A percentile compares a stretch with the other conserved stretches of the same genome.
Evolutionary conservation across 257 asterid genomes (phyloP).

Genomic region (Nicotiana undulata): DNA sequence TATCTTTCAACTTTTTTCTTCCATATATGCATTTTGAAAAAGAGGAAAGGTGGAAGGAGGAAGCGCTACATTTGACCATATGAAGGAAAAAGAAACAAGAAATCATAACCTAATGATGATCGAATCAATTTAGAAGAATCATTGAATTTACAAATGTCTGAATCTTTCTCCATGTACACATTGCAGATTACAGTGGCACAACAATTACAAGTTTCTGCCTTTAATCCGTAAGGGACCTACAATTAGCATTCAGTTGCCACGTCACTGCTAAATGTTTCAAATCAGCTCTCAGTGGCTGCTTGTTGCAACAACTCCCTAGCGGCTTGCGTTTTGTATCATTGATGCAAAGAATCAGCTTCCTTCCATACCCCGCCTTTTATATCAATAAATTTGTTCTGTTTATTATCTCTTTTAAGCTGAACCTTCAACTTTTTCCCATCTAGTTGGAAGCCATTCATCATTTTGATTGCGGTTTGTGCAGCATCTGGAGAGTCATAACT

Average conservation of each 20-base stretch:
- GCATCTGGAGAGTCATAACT: conserved; percentile 81
- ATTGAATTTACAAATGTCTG: conserved; percentile 44
- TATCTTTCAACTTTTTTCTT: not conserved
- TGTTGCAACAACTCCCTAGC: conserved; percentile 20
- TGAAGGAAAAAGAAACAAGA: not conserved
- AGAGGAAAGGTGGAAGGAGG: not conserved
- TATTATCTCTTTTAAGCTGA: conserved; percentile 77
- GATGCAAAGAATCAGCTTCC: conserved; percentile 17
- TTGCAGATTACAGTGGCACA: conserved; percentile 40
- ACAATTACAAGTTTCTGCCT: conserved; percentile 52
- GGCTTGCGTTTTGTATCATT: conserved; percentile 23
- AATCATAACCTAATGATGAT: not conserved
- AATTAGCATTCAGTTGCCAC: conserved; percentile 29
- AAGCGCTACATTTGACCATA: not conserved
- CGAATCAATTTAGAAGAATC: conserved; percentile 24
- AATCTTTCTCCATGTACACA: conserved; percentile 36
- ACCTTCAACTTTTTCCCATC: conserved; percentile 94
- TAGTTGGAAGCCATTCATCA: conserved; percentile 81
- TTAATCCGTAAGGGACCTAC: conserved; percentile 31
- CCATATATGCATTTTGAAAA: not conserved
- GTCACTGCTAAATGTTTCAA: conserved; percentile 13
- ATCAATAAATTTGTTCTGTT: conserved; percentile 45
- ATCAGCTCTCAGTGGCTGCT: conserved; percentile 19
- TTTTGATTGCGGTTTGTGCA: conserved; percentile 72
- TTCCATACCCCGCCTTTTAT: conserved; percentile 27